Evolutionary conservation across 2,329 filamentous ascomycete genomes (phyloP).

Genomic region (Lasiodiplodia sp.): DNA sequence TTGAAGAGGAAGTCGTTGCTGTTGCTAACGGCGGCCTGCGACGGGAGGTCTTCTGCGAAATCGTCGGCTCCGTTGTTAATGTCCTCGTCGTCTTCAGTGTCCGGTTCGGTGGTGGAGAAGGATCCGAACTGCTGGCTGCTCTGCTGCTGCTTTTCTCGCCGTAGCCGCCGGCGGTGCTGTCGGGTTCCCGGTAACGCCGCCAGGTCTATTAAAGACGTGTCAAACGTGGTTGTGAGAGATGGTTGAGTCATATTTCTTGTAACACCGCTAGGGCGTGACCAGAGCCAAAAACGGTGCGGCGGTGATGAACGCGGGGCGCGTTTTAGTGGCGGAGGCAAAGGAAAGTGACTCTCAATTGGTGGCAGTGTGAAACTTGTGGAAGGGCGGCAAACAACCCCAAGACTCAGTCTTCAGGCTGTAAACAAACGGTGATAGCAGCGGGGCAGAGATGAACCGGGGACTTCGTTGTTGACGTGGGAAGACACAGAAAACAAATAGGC

Average conservation of each 20-base stretch:
- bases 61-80: slow-evolving; percentile 31
- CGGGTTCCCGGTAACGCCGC: not conserved
- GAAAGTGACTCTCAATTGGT: not conserved
- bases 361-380: not conserved
- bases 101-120: slow-evolving; percentile 48
- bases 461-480: not conserved
- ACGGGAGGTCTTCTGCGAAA: slow-evolving; percentile 24
- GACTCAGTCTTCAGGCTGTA: not conserved
- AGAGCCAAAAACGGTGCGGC: not conserved
- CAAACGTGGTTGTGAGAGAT: slow-evolving; percentile 47
- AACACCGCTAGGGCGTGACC: not conserved
- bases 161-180: not conserved
- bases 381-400: not conserved
- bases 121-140: slow-evolving; percentile 32
- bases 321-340: not conserved
- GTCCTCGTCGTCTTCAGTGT: slow-evolving; percentile 35
- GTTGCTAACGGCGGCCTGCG: not conserved
- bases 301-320: not conserved
- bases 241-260: slow-evolving; percentile 44
- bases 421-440: not conserved
- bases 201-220: slow-evolving; percentile 46
- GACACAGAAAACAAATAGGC: slow-evolving; percentile 10
- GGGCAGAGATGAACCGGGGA: not conserved
- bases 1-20: not conserved
- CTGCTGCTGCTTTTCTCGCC: not conserved